phyloP scores from a whole-genome alignment of 495 filamentous ascomycete genomes.

The Oidiodendron maius region DNA sequence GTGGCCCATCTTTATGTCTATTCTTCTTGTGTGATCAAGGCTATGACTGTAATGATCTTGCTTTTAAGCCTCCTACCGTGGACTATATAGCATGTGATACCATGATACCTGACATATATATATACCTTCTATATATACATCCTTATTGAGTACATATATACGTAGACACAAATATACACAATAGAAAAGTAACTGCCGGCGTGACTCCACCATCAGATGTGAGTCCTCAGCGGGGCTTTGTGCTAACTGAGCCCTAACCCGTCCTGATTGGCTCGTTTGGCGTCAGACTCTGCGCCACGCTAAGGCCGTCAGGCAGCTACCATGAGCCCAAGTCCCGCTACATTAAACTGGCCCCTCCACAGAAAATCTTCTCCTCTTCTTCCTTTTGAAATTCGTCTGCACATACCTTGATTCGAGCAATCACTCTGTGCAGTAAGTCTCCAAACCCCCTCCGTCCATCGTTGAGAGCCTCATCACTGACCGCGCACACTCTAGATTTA shows the following conservation, averaged over 20 bases:
- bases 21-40: no score
- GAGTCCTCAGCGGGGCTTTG: neutral
- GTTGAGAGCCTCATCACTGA: slow-evolving; percentile 8
- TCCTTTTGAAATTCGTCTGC: slow-evolving; percentile 10
- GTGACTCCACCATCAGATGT: no score
- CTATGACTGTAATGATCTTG: no score
- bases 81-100: no score
- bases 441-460: neutral
- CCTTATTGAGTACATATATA: no score
- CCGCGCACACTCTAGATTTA: slow-evolving; percentile 11
- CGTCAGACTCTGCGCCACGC: neutral
- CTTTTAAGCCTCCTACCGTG: no score
- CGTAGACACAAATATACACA: no score
- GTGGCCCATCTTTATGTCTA: no score
- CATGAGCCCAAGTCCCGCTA: neutral
- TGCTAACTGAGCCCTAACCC: neutral
- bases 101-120: no score
- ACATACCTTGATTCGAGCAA: slow-evolving; percentile 27
- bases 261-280: neutral
- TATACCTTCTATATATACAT: no score
- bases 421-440: slow-evolving; percentile 25
- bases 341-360: no score
- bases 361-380: neutral
- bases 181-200: no score
- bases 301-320: neutral